Base-by-base conservation (phyloP, 1,139 yeast species). In the Kluyveromyces marxianus region DNA sequence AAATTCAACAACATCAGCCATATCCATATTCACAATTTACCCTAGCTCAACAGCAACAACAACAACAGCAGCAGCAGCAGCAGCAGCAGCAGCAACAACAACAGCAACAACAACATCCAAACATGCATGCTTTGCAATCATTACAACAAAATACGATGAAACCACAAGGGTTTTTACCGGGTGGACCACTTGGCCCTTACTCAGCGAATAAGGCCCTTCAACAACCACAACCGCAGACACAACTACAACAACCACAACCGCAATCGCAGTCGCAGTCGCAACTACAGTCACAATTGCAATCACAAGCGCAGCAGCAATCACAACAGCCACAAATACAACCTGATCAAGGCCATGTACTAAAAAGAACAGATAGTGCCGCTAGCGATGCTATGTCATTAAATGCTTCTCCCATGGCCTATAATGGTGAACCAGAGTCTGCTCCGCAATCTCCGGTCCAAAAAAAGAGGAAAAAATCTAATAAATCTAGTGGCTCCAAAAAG, bases 1-100 rank as follows among this genome's bases (percentile, higher is more conserved):
- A 52, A 34, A 53, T 52, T 7, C 60, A 55, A 39, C 48, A 51
- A 10, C 57, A 55, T 14, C 21, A 14, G 14, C 59, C 51, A 31
- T 58, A 57, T 39, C 37, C 51, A 8, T 50, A 50, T 35, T 35
- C 54, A 25, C 44, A 50, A 30, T 40, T 46, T 40, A 40, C 44
- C 29, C 10, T 37, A 35, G 27, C 42, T 25, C 48, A 48, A 31
- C 46, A 41, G 29, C 46, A 45, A 44, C 42, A 41, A 24, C 51
- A 40, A 27, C 47, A 44, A 5, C 50, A 46, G 34, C 39, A 50
- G 33, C 37, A 39, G 27, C 42, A 44, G 26, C 29, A 33, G 4
- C 37, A 39, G 24, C 34, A 29, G 7, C 41, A 38, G 24, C 30
- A 32, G 14, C 45, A 37, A 25, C 44, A 38, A 29, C 34, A 32